A percentile compares a stretch with the other conserved stretches of the same genome.
These are phyloP conservation scores for Tripterygium wilfordii DNA, from an alignment of 177 flowering plant genomes.

Conservation along the genomic window DNA sequence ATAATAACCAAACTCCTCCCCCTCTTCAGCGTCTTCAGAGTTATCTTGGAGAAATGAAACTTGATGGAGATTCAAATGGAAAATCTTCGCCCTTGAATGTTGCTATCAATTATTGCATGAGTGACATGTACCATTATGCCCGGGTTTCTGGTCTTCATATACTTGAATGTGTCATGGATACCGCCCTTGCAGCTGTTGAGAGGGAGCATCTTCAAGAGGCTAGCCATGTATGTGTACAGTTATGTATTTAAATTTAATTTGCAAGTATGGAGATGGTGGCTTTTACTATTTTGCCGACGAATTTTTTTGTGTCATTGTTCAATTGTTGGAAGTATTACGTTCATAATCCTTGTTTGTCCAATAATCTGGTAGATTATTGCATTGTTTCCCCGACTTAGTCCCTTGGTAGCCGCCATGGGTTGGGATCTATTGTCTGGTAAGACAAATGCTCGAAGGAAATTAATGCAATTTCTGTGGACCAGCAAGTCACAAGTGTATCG, in stretches of 20 bases:
- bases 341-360: neutral
- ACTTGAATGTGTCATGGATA: constrained; percentile 72
- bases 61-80: constrained; percentile 19
- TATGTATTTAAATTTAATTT: constrained; percentile 18
- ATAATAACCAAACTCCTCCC: constrained; percentile 42
- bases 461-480: constrained; percentile 85
- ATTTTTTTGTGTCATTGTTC: neutral
- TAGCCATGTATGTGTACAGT: constrained; percentile 56
- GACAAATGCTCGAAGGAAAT: constrained; percentile 53
- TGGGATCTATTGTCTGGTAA: constrained; percentile 96
- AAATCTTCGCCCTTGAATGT: constrained; percentile 13
- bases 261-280: constrained; percentile 7
- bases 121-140: constrained; percentile 88
- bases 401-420: constrained; percentile 89
- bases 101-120: constrained; percentile 50
- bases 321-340: neutral
- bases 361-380: constrained; percentile 52
- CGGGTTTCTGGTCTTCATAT: constrained; percentile 81
- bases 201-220: constrained; percentile 81
- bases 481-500: constrained; percentile 71
- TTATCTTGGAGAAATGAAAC: constrained; percentile 22
- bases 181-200: constrained; percentile 67
- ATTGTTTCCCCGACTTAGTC: constrained; percentile 83
- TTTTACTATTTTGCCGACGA: constrained; percentile 4
- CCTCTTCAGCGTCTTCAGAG: constrained; percentile 58